Evolutionary conservation across 768 basidiomycete species (phyloP).

Genomic region (Pulveroboletus frians): DNA sequence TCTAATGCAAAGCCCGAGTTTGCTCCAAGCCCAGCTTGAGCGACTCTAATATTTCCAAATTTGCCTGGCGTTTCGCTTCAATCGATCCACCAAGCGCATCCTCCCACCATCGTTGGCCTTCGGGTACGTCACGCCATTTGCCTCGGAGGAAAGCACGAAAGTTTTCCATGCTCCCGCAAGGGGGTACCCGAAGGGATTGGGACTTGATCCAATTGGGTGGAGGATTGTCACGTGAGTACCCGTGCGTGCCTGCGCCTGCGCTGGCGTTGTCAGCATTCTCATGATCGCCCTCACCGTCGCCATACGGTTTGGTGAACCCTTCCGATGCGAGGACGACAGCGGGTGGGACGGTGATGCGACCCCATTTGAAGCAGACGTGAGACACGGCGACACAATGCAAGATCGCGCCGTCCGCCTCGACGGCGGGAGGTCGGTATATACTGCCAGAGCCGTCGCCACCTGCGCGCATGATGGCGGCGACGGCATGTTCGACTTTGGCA

Average conservation of each 20-base stretch:
- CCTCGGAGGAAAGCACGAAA: constrained; percentile 45
- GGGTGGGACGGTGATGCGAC: constrained; percentile 71
- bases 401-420: constrained; percentile 45
- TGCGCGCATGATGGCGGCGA: constrained; percentile 7
- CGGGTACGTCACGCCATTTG: constrained; percentile 58
- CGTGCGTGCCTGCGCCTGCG: constrained; percentile 10
- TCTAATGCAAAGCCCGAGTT: constrained; percentile 8
- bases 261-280: not conserved
- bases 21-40: constrained; percentile 23
- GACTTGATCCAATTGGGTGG: constrained; percentile 26
- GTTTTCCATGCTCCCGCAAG: constrained; percentile 15
- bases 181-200: constrained; percentile 20
- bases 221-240: constrained; percentile 31
- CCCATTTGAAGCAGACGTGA: constrained; percentile 63
- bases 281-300: not conserved
- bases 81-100: constrained; percentile 46
- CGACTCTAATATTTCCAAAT: constrained; percentile 20
- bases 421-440: constrained; percentile 5
- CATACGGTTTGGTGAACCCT: constrained; percentile 41
- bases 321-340: constrained; percentile 53
- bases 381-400: constrained; percentile 63
- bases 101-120: constrained; percentile 67
- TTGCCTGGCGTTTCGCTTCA: constrained; percentile 34
- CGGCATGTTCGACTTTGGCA: constrained; percentile 11
- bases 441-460: not conserved